These are phyloP conservation scores for Funneliformis caledonium DNA, from an alignment of 371 early-diverging fungal genomes.

Conservation along the genomic window DNA sequence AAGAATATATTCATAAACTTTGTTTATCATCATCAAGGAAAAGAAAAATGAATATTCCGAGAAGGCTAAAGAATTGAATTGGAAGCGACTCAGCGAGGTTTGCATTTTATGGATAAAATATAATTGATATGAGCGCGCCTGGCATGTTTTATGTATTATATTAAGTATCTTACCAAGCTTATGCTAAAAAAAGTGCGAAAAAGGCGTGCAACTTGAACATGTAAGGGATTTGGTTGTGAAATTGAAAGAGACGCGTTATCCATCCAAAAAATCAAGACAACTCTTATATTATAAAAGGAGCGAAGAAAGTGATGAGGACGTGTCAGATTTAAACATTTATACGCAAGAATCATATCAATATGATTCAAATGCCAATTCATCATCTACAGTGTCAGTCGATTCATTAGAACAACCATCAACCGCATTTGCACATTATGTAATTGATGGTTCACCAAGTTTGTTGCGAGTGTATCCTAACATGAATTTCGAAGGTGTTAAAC, in stretches of 20 bases:
- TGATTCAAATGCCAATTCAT: neutral
- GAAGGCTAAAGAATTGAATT: slow-evolving; percentile 12
- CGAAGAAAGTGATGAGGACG: neutral
- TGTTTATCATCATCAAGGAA: neutral
- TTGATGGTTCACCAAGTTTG: neutral
- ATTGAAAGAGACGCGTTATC: neutral
- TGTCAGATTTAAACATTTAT: neutral
- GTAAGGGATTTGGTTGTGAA: neutral
- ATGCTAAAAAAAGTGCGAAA: neutral
- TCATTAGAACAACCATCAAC: neutral
- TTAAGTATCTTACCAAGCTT: neutral
- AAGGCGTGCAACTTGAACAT: neutral
- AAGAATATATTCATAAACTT: neutral
- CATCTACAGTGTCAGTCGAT: neutral
- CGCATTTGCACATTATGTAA: neutral
- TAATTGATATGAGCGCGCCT: neutral
- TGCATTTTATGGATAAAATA: neutral
- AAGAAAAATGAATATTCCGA: slow-evolving; percentile 15
- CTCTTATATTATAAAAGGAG: neutral
- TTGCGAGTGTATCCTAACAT: neutral
- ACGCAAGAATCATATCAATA: neutral
- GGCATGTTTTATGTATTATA: neutral
- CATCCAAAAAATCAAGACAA: neutral
- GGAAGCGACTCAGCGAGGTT: slow-evolving; percentile 8
- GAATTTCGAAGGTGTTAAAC: neutral